Evolutionary conservation across 176 grass and related monocot genomes (phyloP).

Genomic region (Saccharum officinarum): DNA sequence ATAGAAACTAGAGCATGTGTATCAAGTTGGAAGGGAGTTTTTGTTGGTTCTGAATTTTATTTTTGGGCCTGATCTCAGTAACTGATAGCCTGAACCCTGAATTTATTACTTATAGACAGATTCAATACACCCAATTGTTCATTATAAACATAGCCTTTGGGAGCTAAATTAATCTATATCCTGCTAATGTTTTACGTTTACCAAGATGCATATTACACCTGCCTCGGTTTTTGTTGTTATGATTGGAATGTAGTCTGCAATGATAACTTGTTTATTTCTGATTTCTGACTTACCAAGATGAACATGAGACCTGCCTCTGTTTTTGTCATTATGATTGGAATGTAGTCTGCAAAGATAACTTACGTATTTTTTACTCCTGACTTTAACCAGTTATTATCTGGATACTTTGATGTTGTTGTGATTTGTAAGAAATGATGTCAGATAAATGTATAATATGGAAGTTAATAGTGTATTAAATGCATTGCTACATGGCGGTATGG

Average conservation of each 20-base stretch:
- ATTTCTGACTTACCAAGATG: neutral
- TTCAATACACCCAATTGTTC: neutral
- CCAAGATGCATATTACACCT: neutral
- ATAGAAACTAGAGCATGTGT: neutral
- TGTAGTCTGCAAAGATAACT: neutral
- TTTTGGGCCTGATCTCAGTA: neutral
- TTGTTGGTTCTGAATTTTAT: neutral
- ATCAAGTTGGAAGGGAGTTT: neutral
- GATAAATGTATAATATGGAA: neutral
- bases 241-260: neutral
- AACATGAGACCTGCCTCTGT: neutral
- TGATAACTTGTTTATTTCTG: neutral
- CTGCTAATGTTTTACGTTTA: neutral
- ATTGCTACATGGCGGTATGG: neutral
- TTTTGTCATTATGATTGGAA: neutral
- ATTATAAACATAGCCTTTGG: neutral
- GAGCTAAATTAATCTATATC: neutral
- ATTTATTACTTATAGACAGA: neutral
- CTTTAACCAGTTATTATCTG: neutral
- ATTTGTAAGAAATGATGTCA: neutral
- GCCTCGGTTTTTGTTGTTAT: neutral
- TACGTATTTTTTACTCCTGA: neutral
- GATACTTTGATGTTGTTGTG: neutral
- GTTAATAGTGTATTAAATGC: neutral
- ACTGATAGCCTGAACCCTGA: neutral